Evolutionary conservation across 495 filamentous ascomycete genomes (phyloP).

Genomic region (Xylaria intraflava): DNA sequence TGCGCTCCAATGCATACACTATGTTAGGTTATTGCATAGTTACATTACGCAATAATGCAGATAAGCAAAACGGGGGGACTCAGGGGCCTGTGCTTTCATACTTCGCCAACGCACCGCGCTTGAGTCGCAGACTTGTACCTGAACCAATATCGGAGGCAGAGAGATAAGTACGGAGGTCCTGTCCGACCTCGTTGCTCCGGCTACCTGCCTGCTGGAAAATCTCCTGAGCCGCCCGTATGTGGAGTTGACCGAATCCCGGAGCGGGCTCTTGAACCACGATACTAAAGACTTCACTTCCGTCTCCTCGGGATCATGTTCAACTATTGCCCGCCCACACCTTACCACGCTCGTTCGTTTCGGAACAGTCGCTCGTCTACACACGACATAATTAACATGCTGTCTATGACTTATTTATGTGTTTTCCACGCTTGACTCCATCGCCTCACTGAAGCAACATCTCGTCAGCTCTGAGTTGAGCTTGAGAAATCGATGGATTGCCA

Average conservation of each 20-base stretch:
- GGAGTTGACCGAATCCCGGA: neutral
- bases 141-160: too few species aligned
- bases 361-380: neutral
- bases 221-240: neutral
- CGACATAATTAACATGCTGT: neutral
- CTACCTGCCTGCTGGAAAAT: too few species aligned
- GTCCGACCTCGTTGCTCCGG: constrained; percentile 2
- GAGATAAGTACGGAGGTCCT: too few species aligned
- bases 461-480: neutral
- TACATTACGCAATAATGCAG: too few species aligned
- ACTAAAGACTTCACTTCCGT: neutral
- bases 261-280: neutral
- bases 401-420: neutral
- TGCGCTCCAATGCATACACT: too few species aligned
- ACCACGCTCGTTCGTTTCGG: neutral
- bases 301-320: neutral
- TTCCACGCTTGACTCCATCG: neutral
- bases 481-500: too few species aligned
- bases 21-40: too few species aligned
- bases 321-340: neutral
- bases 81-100: constrained; percentile 2
- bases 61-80: too few species aligned
- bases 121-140: too few species aligned
- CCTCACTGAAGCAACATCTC: neutral
- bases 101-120: neutral